phyloP scores from a whole-genome alignment of 352 stramenopile species.

The Albugo laibachii region DNA sequence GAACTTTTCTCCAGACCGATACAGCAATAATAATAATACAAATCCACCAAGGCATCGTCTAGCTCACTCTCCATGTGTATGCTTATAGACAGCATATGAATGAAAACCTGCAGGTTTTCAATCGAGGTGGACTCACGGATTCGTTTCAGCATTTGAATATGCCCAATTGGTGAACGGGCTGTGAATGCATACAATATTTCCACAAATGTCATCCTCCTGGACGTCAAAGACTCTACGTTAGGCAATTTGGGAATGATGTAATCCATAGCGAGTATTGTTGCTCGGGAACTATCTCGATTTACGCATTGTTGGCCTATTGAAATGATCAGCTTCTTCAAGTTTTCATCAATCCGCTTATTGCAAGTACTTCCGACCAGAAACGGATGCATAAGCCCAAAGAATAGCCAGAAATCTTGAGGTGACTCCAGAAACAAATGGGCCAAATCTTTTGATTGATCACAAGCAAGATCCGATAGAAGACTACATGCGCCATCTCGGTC shows the following conservation, averaged over 20 bases:
- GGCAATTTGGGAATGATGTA: conserved; percentile 21
- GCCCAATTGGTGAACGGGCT: conserved; percentile 21
- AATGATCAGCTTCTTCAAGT: conserved; percentile 14
- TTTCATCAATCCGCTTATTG: conserved; percentile 19
- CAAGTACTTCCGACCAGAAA: conserved; percentile 31
- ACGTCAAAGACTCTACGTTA: conserved; percentile 9
- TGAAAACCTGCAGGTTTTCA: conserved; percentile 38
- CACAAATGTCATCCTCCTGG: conserved; percentile 32
- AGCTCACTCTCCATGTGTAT: conserved; percentile 48
- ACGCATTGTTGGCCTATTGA: conserved; percentile 22
- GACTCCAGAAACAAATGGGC: conserved; percentile 42
- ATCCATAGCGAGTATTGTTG: conserved; percentile 19
- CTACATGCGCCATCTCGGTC: conserved; percentile 18
- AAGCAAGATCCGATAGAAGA: conserved; percentile 17
- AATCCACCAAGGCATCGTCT: conserved; percentile 48
- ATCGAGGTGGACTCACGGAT: conserved; percentile 30
- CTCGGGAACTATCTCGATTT: conserved; percentile 18
- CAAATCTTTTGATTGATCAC: conserved; percentile 32
- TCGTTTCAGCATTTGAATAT: conserved; percentile 58
- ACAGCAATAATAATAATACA: conserved; percentile 79
- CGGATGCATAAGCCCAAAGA: conserved; percentile 24
- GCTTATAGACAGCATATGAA: conserved; percentile 47
- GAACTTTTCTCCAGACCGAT: conserved; percentile 54
- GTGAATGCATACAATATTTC: conserved; percentile 42
- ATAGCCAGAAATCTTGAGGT: conserved; percentile 68